Conservation (phyloP, 495 filamentous ascomycete genomes). For the Aspergillus wentii region DNA sequence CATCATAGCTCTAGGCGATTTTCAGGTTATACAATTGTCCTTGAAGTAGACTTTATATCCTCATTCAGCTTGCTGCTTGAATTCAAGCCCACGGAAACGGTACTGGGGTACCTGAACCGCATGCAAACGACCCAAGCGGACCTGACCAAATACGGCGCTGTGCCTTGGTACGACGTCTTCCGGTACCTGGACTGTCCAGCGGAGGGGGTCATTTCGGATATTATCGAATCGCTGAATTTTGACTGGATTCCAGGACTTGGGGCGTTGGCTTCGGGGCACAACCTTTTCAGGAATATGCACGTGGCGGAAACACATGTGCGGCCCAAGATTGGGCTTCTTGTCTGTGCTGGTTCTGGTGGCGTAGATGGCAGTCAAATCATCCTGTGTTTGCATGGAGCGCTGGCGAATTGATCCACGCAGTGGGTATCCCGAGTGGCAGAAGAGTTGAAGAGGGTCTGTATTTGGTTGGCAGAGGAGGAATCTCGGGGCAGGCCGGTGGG, state of each 20-base stretch:
- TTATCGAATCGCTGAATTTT: conserved; percentile 1
- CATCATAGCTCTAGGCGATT: too few relatives aligned
- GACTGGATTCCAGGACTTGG: conserved; percentile 1
- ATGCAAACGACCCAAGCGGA: too few relatives aligned
- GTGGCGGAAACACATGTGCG: conserved; percentile 1
- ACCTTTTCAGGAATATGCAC: conserved; percentile 1
- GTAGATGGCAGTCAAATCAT: not conserved
- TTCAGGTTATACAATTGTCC: too few relatives aligned
- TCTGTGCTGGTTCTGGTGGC: not conserved
- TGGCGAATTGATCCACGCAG: not conserved
- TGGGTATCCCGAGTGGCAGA: not conserved
- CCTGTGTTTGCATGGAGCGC: not conserved
- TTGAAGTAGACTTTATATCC: too few relatives aligned
- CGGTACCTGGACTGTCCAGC: too few relatives aligned
- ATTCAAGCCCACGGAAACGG: too few relatives aligned
- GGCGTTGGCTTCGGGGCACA: not conserved
- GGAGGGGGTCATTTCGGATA: too few relatives aligned
- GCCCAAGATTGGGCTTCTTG: conserved; percentile 1
- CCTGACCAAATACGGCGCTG: too few relatives aligned
- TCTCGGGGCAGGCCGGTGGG: too few relatives aligned
- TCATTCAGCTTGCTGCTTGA: too few relatives aligned
- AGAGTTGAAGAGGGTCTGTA: not conserved
- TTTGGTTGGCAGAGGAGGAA: conserved; percentile 1
- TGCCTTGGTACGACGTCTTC: too few relatives aligned
- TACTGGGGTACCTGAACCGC: too few relatives aligned